Conservation (phyloP, 371 early-diverging fungal genomes). For the Rhizopus sp. region DNA sequence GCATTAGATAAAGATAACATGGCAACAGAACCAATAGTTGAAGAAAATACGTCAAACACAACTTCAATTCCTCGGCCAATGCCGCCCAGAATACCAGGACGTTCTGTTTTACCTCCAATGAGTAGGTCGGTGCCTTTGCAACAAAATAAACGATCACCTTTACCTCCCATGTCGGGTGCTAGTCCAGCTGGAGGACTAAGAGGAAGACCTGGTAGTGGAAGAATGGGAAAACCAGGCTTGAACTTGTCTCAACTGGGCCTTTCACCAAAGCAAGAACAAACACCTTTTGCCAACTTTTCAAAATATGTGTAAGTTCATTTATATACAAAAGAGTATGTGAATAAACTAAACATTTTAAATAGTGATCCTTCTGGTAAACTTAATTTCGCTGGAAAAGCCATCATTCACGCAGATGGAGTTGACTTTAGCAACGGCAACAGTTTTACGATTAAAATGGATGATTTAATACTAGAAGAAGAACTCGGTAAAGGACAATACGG, state of each 20-base stretch:
- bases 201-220: constrained; percentile 18
- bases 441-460: constrained; percentile 88
- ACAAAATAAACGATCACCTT: constrained; percentile 9
- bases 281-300: constrained; percentile 70
- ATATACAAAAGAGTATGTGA: not conserved
- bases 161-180: constrained; percentile 24
- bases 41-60: not conserved
- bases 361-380: constrained; percentile 76
- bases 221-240: constrained; percentile 35
- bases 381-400: constrained; percentile 90
- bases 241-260: constrained; percentile 43
- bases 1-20: no score
- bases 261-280: constrained; percentile 40
- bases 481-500: constrained; percentile 94
- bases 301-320: constrained; percentile 62
- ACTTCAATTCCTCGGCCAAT: constrained; percentile 14
- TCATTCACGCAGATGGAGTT: constrained; percentile 88
- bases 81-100: constrained; percentile 24
- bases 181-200: constrained; percentile 4
- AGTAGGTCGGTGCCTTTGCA: constrained; percentile 23
- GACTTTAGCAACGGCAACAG: constrained; percentile 87
- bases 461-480: constrained; percentile 75
- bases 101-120: constrained; percentile 50
- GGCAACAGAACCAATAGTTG: not conserved
- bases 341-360: not conserved